Evolutionary conservation across 176 grass and related monocot species (phyloP).

Genomic region (Areca catechu): DNA sequence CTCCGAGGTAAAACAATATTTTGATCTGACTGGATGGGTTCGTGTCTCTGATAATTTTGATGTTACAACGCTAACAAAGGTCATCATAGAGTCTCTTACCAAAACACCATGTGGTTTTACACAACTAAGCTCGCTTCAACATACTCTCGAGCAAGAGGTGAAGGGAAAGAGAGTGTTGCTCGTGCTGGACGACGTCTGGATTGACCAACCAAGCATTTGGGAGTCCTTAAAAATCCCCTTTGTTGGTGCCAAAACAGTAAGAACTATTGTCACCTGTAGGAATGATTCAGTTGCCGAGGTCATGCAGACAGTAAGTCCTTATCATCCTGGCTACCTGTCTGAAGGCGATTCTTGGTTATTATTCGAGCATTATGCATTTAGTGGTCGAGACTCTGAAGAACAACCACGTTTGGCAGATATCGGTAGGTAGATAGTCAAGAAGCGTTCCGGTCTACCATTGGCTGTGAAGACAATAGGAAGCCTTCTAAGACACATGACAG

Average conservation of each 20-base stretch:
- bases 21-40: slow-evolving; percentile 35
- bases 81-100: slow-evolving; percentile 12
- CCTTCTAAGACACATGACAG: slow-evolving; percentile 7
- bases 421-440: slow-evolving; percentile 20
- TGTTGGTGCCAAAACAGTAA: slow-evolving; percentile 1
- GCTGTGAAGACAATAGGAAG: slow-evolving; percentile 32
- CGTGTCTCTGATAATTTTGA: slow-evolving; percentile 32
- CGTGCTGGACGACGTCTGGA: slow-evolving; percentile 41
- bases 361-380: slow-evolving; percentile 35
- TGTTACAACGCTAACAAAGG: slow-evolving; percentile 19
- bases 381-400: background rate
- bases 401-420: slow-evolving; percentile 4
- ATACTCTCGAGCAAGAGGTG: background rate
- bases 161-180: slow-evolving; percentile 15
- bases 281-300: slow-evolving; percentile 18
- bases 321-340: slow-evolving; percentile 9
- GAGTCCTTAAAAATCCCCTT: slow-evolving; percentile 12
- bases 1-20: background rate
- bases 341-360: slow-evolving; percentile 15
- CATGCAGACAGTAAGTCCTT: slow-evolving; percentile 4
- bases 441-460: slow-evolving; percentile 31
- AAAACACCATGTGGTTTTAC: background rate
- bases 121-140: slow-evolving; percentile 17
- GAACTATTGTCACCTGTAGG: slow-evolving; percentile 33
- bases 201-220: slow-evolving; percentile 8